A percentile compares a stretch with the other conserved stretches of the same genome.
Conservation (phyloP, 1,139 yeast species). For the Blastobotrys apis region DNA sequence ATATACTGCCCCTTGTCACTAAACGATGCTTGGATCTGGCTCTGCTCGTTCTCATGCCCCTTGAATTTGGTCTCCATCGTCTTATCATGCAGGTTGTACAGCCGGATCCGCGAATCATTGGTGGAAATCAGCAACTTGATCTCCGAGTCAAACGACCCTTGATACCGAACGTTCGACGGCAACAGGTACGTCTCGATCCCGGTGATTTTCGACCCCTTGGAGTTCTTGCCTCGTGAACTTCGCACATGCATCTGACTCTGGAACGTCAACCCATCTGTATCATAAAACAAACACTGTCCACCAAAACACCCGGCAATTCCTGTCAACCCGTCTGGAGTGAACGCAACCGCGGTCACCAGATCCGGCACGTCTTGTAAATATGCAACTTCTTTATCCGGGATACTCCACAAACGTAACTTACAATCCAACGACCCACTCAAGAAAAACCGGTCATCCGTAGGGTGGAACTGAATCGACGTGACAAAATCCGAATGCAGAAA, state of each 20-base stretch:
- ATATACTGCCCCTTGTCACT: slow-evolving; percentile 49
- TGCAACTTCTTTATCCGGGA: slow-evolving; percentile 64
- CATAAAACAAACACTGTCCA: slow-evolving; percentile 61
- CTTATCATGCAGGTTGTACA: slow-evolving; percentile 55
- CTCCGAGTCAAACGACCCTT: slow-evolving; percentile 20
- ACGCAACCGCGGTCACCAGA: slow-evolving; percentile 63
- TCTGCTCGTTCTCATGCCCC: slow-evolving; percentile 66
- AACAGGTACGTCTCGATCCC: slow-evolving; percentile 31
- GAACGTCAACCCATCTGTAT: slow-evolving; percentile 60
- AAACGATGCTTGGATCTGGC: slow-evolving; percentile 65
- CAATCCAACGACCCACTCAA: slow-evolving; percentile 80
- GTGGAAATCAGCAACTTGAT: slow-evolving; percentile 46
- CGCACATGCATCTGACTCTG: slow-evolving; percentile 53
- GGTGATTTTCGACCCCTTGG: slow-evolving; percentile 35
- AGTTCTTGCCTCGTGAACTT: slow-evolving; percentile 37
- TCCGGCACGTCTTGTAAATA: slow-evolving; percentile 41
- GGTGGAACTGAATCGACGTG: slow-evolving; percentile 78
- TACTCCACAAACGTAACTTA: slow-evolving; percentile 75
- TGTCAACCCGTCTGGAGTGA: slow-evolving; percentile 64
- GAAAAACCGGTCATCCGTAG: slow-evolving; percentile 82
- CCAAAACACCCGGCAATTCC: slow-evolving; percentile 78
- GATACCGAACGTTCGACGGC: slow-evolving; percentile 21
- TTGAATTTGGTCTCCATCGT: slow-evolving; percentile 63
- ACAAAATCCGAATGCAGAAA: slow-evolving; percentile 79
- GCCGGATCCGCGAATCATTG: slow-evolving; percentile 73